Percentiles rank a stretch among this genome's conserved stretches.
Conservation (phyloP, 73 alveolate genomes). For the Tetrahymena elliotti region DNA sequence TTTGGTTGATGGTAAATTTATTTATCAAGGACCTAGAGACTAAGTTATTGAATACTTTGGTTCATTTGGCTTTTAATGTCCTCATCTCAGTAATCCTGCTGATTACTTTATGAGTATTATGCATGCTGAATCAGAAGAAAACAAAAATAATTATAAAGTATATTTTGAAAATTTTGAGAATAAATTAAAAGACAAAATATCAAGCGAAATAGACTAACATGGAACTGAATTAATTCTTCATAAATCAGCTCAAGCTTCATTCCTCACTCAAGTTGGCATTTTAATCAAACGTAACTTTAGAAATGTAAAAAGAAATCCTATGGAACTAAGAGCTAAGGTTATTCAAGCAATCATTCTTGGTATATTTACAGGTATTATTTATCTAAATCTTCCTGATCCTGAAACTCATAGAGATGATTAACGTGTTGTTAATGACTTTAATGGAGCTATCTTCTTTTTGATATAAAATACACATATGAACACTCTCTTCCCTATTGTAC, state of each 20-base stretch:
- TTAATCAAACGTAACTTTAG: background rate
- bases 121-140: constrained; percentile 2
- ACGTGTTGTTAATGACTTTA: constrained; percentile 44
- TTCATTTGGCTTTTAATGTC: background rate
- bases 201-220: background rate
- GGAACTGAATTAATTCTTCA: background rate
- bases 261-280: background rate
- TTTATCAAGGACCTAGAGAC: background rate
- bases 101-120: constrained; percentile 47
- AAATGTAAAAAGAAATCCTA: constrained; percentile 1
- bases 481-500: constrained; percentile 30
- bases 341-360: constrained; percentile 4
- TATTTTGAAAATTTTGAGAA: background rate
- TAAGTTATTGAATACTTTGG: background rate
- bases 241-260: background rate
- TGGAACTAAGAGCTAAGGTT: background rate
- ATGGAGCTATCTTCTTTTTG: constrained; percentile 60
- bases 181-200: background rate
- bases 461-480: constrained; percentile 29
- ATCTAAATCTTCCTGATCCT: constrained; percentile 11
- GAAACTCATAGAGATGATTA: background rate
- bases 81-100: background rate
- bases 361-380: constrained; percentile 20
- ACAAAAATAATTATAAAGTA: background rate
- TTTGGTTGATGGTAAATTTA: background rate